Conservation (phyloP, 2,329 filamentous ascomycete species). For the Phoma sp. region DNA sequence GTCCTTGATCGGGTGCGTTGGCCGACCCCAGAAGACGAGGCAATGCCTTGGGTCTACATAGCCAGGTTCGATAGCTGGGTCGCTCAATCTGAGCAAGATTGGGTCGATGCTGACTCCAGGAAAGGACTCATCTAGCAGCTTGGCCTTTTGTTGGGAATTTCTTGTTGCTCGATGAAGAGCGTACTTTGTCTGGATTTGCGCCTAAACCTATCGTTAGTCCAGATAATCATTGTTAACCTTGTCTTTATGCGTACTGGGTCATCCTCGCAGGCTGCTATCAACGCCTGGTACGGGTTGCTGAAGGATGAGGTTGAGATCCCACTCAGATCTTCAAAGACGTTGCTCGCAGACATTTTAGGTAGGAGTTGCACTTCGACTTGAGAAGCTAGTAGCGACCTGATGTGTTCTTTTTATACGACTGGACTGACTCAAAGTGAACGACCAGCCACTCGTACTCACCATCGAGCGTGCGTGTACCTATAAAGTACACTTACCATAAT, state of each 20-base stretch:
- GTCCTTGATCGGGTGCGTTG: conserved; percentile 72
- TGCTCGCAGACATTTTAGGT: conserved; percentile 28
- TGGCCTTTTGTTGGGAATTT: conserved; percentile 77
- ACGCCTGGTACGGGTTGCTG: conserved; percentile 77
- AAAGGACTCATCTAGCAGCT: conserved; percentile 74
- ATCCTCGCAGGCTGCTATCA: conserved; percentile 73
- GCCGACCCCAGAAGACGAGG: conserved; percentile 87
- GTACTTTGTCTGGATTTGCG: conserved; percentile 75
- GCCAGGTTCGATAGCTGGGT: conserved; percentile 68
- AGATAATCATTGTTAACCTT: background rate
- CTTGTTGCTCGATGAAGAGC: conserved; percentile 75
- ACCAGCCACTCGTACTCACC: background rate
- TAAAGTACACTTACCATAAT: conserved; percentile 4
- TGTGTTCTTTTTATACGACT: background rate
- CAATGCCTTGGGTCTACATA: conserved; percentile 82
- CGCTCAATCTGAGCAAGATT: conserved; percentile 73
- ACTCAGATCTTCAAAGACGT: conserved; percentile 51
- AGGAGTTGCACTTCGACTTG: background rate
- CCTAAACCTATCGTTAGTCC: conserved; percentile 51
- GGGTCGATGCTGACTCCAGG: conserved; percentile 77
- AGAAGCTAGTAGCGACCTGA: background rate
- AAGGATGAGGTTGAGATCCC: conserved; percentile 48
- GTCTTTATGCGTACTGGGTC: conserved; percentile 64
- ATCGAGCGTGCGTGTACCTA: conserved; percentile 1
- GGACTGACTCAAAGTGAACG: conserved; percentile 2